phyloP scores from a whole-genome alignment of 2,329 filamentous ascomycete species.

The Penicillium janthinellum region DNA sequence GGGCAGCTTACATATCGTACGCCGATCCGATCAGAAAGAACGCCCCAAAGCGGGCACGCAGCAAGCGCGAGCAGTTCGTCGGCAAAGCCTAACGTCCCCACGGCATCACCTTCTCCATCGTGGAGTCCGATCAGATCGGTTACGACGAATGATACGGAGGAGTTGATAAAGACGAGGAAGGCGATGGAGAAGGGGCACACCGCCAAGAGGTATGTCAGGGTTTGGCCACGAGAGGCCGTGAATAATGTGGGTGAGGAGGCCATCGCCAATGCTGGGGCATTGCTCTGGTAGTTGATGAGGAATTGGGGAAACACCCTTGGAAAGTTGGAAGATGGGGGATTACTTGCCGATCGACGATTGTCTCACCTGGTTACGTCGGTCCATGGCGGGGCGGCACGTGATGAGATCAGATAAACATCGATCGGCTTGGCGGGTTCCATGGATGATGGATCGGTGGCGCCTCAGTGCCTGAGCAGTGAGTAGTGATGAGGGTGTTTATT shows the following conservation, averaged over 20 bases:
- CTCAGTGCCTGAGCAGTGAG: too few species aligned
- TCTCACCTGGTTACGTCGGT: conserved; percentile 10
- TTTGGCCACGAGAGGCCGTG: conserved; percentile 60
- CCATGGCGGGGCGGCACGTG: conserved; percentile 9
- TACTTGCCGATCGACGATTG: not conserved
- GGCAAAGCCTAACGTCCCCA: conserved; percentile 56
- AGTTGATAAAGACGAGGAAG: conserved; percentile 67
- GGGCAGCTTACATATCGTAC: conserved; percentile 46
- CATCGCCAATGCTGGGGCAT: conserved; percentile 30
- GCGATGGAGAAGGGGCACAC: conserved; percentile 67
- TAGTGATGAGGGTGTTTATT: too few species aligned
- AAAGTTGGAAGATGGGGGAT: not conserved
- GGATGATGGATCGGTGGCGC: not conserved
- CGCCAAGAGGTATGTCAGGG: conserved; percentile 61
- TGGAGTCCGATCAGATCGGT: conserved; percentile 62
- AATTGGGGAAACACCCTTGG: not conserved
- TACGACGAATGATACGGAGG: conserved; percentile 65
- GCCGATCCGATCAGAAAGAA: conserved; percentile 52
- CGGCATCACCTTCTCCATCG: conserved; percentile 60
- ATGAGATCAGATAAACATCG: conserved; percentile 7
- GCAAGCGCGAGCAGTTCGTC: conserved; percentile 52
- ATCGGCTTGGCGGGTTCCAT: not conserved
- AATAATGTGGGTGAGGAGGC: conserved; percentile 45
- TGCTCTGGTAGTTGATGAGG: conserved; percentile 4
- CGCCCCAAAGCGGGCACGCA: conserved; percentile 54